phyloP scores from a whole-genome alignment of 2,329 filamentous ascomycete species.

The Hymenoscyphus fructigenus region DNA sequence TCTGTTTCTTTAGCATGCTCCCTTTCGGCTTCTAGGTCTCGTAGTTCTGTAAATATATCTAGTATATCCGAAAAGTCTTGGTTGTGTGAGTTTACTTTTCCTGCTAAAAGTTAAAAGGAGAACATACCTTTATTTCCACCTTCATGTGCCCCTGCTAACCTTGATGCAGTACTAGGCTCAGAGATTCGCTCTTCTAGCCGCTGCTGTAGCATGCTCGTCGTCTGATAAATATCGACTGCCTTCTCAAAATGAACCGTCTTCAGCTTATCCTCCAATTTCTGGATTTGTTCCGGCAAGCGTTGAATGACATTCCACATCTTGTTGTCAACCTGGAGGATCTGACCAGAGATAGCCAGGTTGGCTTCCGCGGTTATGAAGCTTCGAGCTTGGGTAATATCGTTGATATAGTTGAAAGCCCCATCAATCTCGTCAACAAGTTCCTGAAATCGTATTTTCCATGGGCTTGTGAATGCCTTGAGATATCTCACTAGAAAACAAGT shows the following conservation, averaged over 20 bases:
- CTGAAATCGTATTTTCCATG: conserved; percentile 1
- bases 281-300: neutral
- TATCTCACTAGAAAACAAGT: neutral
- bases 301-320: conserved; percentile 1
- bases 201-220: conserved; percentile 4
- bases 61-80: neutral
- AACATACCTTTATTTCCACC: neutral
- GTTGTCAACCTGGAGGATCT: neutral
- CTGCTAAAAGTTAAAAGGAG: too few relatives aligned
- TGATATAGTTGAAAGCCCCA: neutral
- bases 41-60: conserved; percentile 7
- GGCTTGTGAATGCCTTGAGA: conserved; percentile 4
- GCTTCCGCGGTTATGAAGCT: neutral
- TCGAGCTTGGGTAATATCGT: conserved; percentile 1
- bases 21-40: neutral
- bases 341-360: neutral
- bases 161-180: neutral
- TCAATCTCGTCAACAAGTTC: conserved; percentile 5
- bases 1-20: neutral
- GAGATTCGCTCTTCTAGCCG: conserved; percentile 1
- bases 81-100: neutral
- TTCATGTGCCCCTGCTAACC: neutral
- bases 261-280: neutral
- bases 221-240: neutral
- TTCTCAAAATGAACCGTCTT: neutral